A percentile compares a stretch with the other conserved stretches of the same genome.
phyloP scores from a whole-genome alignment of 352 stramenopile genomes.

The Phytophthora cajani region DNA sequence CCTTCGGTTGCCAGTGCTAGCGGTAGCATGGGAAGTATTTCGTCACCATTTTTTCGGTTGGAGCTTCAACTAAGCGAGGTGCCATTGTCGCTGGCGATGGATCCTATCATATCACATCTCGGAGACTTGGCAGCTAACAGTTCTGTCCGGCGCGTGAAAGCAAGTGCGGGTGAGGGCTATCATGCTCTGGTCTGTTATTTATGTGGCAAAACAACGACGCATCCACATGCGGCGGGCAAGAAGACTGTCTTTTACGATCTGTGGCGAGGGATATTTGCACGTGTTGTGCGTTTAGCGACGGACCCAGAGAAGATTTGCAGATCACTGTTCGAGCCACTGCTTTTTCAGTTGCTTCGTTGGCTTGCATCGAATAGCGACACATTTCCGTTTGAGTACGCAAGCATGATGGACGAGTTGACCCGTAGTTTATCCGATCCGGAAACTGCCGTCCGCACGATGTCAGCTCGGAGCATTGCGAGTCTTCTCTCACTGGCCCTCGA shows the following conservation, averaged over 20 bases:
- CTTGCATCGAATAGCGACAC: slow-evolving; percentile 58
- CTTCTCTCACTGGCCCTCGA: slow-evolving; percentile 61
- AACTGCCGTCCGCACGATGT: slow-evolving; percentile 65
- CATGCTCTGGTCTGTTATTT: slow-evolving; percentile 76
- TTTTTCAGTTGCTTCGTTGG: slow-evolving; percentile 82
- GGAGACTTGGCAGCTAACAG: slow-evolving; percentile 54
- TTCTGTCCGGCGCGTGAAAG: slow-evolving; percentile 69
- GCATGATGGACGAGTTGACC: slow-evolving; percentile 66
- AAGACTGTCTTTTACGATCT: slow-evolving; percentile 72
- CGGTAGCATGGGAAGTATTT: slow-evolving; percentile 26
- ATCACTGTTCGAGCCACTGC: slow-evolving; percentile 71
- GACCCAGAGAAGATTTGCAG: slow-evolving; percentile 78
- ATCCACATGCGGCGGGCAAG: slow-evolving; percentile 60
- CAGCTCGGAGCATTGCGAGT: slow-evolving; percentile 61
- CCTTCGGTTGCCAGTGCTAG: slow-evolving; percentile 14
- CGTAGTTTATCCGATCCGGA: slow-evolving; percentile 59
- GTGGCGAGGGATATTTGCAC: slow-evolving; percentile 62
- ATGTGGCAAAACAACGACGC: slow-evolving; percentile 72
- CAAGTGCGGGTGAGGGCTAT: slow-evolving; percentile 67
- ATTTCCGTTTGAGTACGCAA: slow-evolving; percentile 75
- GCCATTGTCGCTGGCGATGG: slow-evolving; percentile 50
- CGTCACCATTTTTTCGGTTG: slow-evolving; percentile 44
- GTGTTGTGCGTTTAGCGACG: slow-evolving; percentile 60
- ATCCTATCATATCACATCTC: slow-evolving; percentile 57
- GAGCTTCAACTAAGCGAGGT: slow-evolving; percentile 56